Evolutionary conservation across 2,329 filamentous ascomycete genomes (phyloP), one percentile per base, ranked within the genome.

Genomic region (Trichothecium sympodiale): DNA sequence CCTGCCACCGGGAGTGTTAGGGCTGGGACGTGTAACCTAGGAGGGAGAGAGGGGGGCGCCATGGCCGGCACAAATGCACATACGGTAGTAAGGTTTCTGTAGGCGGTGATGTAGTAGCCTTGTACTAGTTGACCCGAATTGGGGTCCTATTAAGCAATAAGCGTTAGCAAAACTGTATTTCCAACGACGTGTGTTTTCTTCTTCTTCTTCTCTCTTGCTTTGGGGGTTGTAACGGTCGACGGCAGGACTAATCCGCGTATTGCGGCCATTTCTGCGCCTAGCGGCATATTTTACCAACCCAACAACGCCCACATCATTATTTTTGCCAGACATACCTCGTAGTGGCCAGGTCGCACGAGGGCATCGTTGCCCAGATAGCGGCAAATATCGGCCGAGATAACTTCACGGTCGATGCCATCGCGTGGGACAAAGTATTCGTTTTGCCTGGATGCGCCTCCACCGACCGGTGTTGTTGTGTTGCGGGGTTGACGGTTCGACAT

Each of bases 321-420:
- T 9, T 31, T 31, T 31, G 29, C 29, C 16, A 29, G 25, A 38
- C 32, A 17, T 71, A 85, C 80, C 71, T 83, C 75, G 59, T 83
- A 80, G 48, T 72, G 75, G 50, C 79, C 80, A 40, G 81, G 82
- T 52, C 79, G 78, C 53, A 85, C 82, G 50, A 84, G 71, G 47
- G 83, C 83, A 66, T 88, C 83, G 57, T 85, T 85, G 52, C 83
- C 83, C 47, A 88, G 71, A 56, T 86, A 88, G 54, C 82, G 80
- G 65, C 83, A 87, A 46, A 88, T 85, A 56, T 88, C 83, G 54
- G 81, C 79, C 43, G 83, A 84, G 60, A 88, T 86, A 50, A 88
- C 83, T 59, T 88, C 82, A 49, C 82, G 77, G 56, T 83, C 81
- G 59, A 88, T 88, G 54, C 83, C 82, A 58, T 86, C 80, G 51